Conservation (phyloP, 1,284 basidiomycete species). For the Cryptococcus sp. region DNA sequence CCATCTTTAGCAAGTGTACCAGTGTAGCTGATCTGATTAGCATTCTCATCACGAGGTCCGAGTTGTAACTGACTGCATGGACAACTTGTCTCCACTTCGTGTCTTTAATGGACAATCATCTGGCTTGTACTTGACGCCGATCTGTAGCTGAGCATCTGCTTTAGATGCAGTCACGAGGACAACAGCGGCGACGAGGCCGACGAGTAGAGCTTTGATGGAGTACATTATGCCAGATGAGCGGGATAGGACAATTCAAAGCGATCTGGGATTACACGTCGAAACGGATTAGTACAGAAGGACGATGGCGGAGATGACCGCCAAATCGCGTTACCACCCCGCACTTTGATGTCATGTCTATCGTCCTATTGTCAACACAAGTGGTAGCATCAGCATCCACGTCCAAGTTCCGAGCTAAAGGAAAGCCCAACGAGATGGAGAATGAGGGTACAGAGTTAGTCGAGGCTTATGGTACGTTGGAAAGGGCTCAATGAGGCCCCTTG, state of each 20-base stretch:
- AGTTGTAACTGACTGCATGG: constrained; percentile 46
- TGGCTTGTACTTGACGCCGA: constrained; percentile 51
- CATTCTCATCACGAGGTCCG: background rate
- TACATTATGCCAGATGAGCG: too few species aligned
- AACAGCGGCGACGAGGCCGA: constrained; percentile 43
- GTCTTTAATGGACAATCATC: constrained; percentile 50
- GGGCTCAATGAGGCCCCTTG: background rate
- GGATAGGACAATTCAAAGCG: too few species aligned
- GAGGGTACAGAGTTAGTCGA: constrained; percentile 83
- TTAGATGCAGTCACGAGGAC: constrained; percentile 43
- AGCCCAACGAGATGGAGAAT: constrained; percentile 6
- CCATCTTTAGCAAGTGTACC: constrained; percentile 51
- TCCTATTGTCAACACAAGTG: too few species aligned
- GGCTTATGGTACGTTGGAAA: constrained; percentile 67
- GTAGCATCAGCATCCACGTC: too few species aligned
- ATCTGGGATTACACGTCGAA: too few species aligned
- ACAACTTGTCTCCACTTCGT: constrained; percentile 51
- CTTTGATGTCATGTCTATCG: too few species aligned
- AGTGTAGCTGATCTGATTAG: constrained; percentile 45
- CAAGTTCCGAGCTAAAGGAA: too few species aligned
- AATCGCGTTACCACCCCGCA: too few species aligned
- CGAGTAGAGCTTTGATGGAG: constrained; percentile 6
- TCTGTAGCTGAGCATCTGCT: constrained; percentile 28
- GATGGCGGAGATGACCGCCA: too few species aligned
- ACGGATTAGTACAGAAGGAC: too few species aligned